Percentiles rank a stretch among this genome's conserved stretches.
Conservation (phyloP, 768 basidiomycete species). For the Lentinula raphanica region DNA sequence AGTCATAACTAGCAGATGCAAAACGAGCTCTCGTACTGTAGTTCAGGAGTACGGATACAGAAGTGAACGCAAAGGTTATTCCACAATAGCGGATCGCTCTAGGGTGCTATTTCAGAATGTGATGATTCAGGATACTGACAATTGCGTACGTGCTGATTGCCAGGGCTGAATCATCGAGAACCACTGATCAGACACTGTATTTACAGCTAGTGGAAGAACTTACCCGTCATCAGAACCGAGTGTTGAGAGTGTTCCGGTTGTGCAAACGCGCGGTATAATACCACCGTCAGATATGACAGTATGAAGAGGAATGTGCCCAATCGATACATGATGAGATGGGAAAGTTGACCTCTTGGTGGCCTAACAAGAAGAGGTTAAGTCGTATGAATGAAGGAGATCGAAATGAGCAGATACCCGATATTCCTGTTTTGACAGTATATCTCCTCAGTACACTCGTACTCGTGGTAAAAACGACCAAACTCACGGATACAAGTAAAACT, state of each 20-base stretch:
- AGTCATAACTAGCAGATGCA: too few relatives aligned
- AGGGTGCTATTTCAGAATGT: slow-evolving; percentile 1
- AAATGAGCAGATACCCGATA: slow-evolving; percentile 40
- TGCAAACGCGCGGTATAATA: slow-evolving; percentile 68
- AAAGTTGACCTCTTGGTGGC: slow-evolving; percentile 77
- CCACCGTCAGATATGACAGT: slow-evolving; percentile 80
- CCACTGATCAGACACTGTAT: slow-evolving; percentile 6
- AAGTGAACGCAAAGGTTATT: slow-evolving; percentile 84
- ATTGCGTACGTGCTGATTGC: slow-evolving; percentile 69
- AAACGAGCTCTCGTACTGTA: slow-evolving; percentile 49
- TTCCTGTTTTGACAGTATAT: slow-evolving; percentile 16
- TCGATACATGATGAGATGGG: slow-evolving; percentile 86
- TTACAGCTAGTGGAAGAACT: slow-evolving; percentile 18
- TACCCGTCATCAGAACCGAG: slow-evolving; percentile 75
- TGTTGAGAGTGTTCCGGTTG: slow-evolving; percentile 67
- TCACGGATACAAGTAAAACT: slow-evolving; percentile 87
- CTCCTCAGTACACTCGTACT: too few relatives aligned
- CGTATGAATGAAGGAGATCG: slow-evolving; percentile 26
- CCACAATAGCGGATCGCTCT: slow-evolving; percentile 88
- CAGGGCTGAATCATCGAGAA: slow-evolving; percentile 40
- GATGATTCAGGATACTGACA: slow-evolving; percentile 1
- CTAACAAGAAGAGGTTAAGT: slow-evolving; percentile 43
- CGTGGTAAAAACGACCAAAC: too few relatives aligned
- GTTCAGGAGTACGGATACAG: slow-evolving; percentile 82
- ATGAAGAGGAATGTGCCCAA: slow-evolving; percentile 85